A percentile compares a stretch with the other conserved stretches of the same genome.
These are phyloP conservation scores for Ormosia semicastrata DNA, from an alignment of 306 rosid genomes.

Conservation along the genomic window DNA sequence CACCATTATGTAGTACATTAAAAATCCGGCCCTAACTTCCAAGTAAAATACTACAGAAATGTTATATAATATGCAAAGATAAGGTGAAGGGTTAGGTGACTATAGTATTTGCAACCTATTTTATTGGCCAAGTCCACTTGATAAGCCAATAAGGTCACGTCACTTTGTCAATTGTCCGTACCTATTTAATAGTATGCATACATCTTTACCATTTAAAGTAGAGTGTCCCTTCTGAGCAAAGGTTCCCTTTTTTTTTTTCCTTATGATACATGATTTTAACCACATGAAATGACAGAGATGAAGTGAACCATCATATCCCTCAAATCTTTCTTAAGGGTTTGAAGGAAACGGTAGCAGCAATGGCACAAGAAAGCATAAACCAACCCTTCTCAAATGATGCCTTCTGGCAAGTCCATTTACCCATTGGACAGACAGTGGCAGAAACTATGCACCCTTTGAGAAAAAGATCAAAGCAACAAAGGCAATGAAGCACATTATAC, in stretches of 20 bases:
- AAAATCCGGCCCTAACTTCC: not conserved
- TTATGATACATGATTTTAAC: conserved; percentile 20
- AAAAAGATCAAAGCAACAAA: not conserved
- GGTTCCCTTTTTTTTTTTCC: not conserved
- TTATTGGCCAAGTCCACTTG: conserved; percentile 26
- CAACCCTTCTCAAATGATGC: conserved; percentile 31
- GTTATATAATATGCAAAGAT: conserved; percentile 17
- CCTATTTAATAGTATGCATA: conserved; percentile 16
- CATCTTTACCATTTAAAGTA: conserved; percentile 35
- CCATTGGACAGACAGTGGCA: conserved; percentile 1
- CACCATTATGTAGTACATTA: not conserved
- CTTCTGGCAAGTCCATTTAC: conserved; percentile 22
- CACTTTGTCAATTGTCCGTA: conserved; percentile 23
- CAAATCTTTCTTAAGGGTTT: not conserved
- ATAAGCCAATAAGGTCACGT: conserved; percentile 29
- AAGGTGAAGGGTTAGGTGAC: conserved; percentile 20
- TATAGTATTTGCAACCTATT: not conserved
- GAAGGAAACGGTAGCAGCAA: conserved; percentile 32
- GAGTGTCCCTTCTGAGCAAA: conserved; percentile 29
- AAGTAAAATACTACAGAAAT: not conserved
- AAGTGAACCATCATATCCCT: conserved; percentile 35
- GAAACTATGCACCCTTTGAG: conserved; percentile 20
- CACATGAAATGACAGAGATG: conserved; percentile 42
- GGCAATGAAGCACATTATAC: not conserved
- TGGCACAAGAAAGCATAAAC: conserved; percentile 39